Evolutionary conservation across 1,139 yeast species (phyloP), one percentile per base, ranked within the genome.

Genomic region (Kurtzmaniella quercitrusa): DNA sequence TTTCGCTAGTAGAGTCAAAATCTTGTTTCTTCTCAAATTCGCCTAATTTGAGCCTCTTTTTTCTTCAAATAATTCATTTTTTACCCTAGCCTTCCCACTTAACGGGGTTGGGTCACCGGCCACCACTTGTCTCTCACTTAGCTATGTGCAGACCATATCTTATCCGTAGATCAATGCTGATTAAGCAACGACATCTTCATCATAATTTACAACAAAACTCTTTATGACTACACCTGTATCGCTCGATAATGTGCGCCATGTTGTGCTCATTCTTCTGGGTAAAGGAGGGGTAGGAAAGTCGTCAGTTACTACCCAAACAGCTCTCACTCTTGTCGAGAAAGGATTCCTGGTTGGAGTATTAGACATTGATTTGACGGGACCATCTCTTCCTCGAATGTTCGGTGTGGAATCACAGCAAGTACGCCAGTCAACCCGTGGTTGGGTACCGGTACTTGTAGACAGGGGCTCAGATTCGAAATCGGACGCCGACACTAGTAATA

Each of bases 281-380:
- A 72, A 72, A 52, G 78, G 78, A 20, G 78, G 78, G 5, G 98
- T 93, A 1, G 99, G 99, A 1, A 93, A 93, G 59, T 88, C 96
- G 5, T 88, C 97, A 0, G 91, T 93, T 1, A 91, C 98, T 0
- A 86, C 97, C 0, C 98, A 94, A 59, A 73, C 91, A 1, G 98
- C 97, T 0, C 68, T 93, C 18, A 74, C 93, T 0, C 68, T 94
- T 32, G 88, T 81, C 5, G 66, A 74, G 26, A 68, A 78, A 56
- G 95, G 95, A 1, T 79, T 63, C 54, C 82, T 78, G 54, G 96
- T 93, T 12, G 99, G 98, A 1, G 95, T 93, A 0, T 66, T 94
- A 33, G 99, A 93, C 59, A 89, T 93, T 19, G 99, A 93, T 66
- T 68, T 94, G 41, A 94, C 98, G 0, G 99, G 99, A 0, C 99